A percentile compares a stretch with the other conserved stretches of the same genome.
Conservation (phyloP, 495 filamentous ascomycete genomes). For the Patellaria atrata region DNA sequence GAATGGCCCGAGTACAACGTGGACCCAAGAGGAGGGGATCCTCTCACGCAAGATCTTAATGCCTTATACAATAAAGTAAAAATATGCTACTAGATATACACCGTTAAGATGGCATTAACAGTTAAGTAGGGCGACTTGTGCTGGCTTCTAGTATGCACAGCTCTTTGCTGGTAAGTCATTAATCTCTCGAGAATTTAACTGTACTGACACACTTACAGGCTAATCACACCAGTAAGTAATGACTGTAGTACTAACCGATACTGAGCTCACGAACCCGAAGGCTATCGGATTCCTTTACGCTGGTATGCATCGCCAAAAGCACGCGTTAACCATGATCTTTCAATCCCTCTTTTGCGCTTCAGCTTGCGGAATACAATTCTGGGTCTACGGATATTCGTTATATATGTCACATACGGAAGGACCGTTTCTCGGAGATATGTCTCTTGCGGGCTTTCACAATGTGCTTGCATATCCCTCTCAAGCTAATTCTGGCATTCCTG, state of each 20-base stretch:
- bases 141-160: constrained; percentile 14
- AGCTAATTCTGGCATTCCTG: constrained; percentile 18
- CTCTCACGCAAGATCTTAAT: constrained; percentile 14
- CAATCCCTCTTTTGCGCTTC: constrained; percentile 21
- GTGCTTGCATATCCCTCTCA: constrained; percentile 16
- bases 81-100: not conserved
- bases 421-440: constrained; percentile 19
- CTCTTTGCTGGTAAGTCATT: constrained; percentile 16
- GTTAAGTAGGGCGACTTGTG: constrained; percentile 10
- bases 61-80: constrained; percentile 14
- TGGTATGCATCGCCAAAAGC: constrained; percentile 17
- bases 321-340: constrained; percentile 20
- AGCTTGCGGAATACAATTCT: constrained; percentile 18
- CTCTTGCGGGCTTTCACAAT: constrained; percentile 13
- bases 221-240: constrained; percentile 13
- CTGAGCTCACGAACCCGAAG: not conserved
- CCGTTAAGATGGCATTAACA: too few relatives aligned
- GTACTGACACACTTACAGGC: constrained; percentile 7
- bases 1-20: constrained; percentile 18
- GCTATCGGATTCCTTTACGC: constrained; percentile 22
- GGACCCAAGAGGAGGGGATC: constrained; percentile 12
- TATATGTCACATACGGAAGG: constrained; percentile 16
- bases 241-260: not conserved
- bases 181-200: not conserved
- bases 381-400: constrained; percentile 20